Evolutionary conservation across 2,329 filamentous ascomycete species (phyloP).

Genomic region (Fusarium cicatricum): DNA sequence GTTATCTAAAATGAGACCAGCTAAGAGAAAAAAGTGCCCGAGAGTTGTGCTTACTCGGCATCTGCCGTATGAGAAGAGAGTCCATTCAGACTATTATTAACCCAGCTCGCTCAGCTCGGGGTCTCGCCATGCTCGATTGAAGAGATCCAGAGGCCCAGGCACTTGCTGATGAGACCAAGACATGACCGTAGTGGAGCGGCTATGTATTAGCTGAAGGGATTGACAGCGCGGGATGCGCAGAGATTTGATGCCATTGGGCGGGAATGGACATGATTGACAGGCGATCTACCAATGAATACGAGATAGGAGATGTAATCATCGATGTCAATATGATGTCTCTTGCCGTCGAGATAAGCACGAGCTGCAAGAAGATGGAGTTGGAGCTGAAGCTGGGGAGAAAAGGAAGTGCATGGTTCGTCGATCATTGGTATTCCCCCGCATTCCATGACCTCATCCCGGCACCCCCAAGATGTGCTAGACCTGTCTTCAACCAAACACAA

Average conservation of each 20-base stretch:
- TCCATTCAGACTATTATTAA: slow-evolving; percentile 1
- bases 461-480: slow-evolving; percentile 36
- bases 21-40: not conserved
- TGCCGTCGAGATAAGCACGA: slow-evolving; percentile 11
- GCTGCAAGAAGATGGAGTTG: slow-evolving; percentile 11
- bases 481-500: slow-evolving; percentile 34
- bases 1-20: slow-evolving; percentile 17
- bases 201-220: not conserved
- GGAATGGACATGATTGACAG: slow-evolving; percentile 8
- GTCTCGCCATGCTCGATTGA: slow-evolving; percentile 14
- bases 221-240: not conserved
- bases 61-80: slow-evolving; percentile 4
- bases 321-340: slow-evolving; percentile 8
- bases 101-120: slow-evolving; percentile 1
- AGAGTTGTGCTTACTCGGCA: not conserved
- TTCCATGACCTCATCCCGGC: slow-evolving; percentile 48
- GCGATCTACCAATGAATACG: not conserved
- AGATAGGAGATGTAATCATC: slow-evolving; percentile 1
- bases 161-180: slow-evolving; percentile 1
- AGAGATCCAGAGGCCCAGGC: not conserved
- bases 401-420: slow-evolving; percentile 19
- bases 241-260: slow-evolving; percentile 10
- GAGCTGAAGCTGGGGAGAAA: slow-evolving; percentile 8
- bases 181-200: not conserved
- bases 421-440: slow-evolving; percentile 44